phyloP scores from a whole-genome alignment of 2,329 filamentous ascomycete species.

The Xylaria sp. region DNA sequence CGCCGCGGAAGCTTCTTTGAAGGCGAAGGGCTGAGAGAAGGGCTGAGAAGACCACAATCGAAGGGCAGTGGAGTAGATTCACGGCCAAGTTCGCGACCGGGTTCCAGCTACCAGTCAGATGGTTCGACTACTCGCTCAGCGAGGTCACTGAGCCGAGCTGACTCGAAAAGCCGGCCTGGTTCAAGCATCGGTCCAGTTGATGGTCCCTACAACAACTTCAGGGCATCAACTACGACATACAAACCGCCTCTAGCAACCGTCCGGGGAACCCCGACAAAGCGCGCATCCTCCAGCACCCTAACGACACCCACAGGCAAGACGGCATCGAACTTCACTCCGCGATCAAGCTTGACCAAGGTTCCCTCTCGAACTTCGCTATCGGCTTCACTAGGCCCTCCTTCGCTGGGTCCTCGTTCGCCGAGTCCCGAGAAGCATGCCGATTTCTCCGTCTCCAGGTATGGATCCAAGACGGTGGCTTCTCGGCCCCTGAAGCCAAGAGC shows the following conservation, averaged over 20 bases:
- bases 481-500: conserved; percentile 53
- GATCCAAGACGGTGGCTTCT: conserved; percentile 50
- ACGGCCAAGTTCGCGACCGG: conserved; percentile 57
- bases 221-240: conserved; percentile 48
- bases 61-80: conserved; percentile 50
- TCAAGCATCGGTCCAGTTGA: conserved; percentile 56
- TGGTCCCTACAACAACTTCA: conserved; percentile 43
- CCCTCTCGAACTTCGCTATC: conserved; percentile 41
- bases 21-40: conserved; percentile 61
- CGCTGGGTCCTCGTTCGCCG: conserved; percentile 37
- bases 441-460: conserved; percentile 42
- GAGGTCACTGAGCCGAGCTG: conserved; percentile 55
- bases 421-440: conserved; percentile 44
- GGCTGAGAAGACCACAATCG: conserved; percentile 58
- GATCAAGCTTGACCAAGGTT: conserved; percentile 34
- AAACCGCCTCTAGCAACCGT: conserved; percentile 47
- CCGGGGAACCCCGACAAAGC: conserved; percentile 47
- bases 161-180: conserved; percentile 55
- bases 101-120: conserved; percentile 65
- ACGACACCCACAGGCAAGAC: conserved; percentile 39
- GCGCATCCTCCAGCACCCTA: conserved; percentile 39
- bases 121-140: conserved; percentile 56
- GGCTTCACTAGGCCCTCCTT: conserved; percentile 34
- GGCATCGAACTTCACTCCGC: conserved; percentile 29
- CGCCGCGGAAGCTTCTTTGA: conserved; percentile 75